Evolutionary conservation across 2,329 filamentous ascomycete species (phyloP), one percentile per base, ranked within the genome.

Genomic region (Aspergillus luchuensis): DNA sequence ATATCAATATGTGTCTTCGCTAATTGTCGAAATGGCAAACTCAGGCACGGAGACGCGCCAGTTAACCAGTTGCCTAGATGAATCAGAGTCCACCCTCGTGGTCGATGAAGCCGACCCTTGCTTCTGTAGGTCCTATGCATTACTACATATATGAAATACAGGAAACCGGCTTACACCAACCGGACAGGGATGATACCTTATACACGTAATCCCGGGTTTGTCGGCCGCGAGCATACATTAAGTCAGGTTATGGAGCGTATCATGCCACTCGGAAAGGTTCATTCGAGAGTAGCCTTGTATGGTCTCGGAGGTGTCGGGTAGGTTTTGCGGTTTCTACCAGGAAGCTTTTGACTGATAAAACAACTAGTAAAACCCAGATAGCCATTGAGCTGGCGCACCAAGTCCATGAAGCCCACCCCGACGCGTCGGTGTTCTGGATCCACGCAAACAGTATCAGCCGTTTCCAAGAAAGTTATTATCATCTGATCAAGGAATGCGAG

Each of bases 221-320:
- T 64, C 11, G 49, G 48, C 39, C 57, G 62, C 21, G 58, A 48
- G 21, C 36, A 58, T 19, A 47, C 50, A 28, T 23, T 58, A 1
- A 15, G 36, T 7, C 43, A 60, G 17, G n/a, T 60, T 10, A 48
- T 41, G 43, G 51, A 60, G 15, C 39, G 36, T 19, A 49, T 57
- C 15, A 30, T 55, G n/a, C 60, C 59, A 11, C 49, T 56, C 6
- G 51, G 57, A 11, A 38, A 52, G 51, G 36, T 17, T 21, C 47
- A 50, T 8, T 51, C 62, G 17, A 30, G 60, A 21, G 53, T 61
- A 10, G 61, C 56, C 4, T 56, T 63, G 43, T 62, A 55, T 48
- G 63, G 63, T 7, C 48, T 63, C 30, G 63, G 63, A 10, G 63
- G 63, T 56, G 58, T 61, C 54, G 60, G 60, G 58, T 64, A 25